Percentiles rank a stretch among this genome's conserved stretches.
Evolutionary conservation across 2,329 filamentous ascomycete genomes (phyloP).

Genomic region (Colletotrichum higginsianum): DNA sequence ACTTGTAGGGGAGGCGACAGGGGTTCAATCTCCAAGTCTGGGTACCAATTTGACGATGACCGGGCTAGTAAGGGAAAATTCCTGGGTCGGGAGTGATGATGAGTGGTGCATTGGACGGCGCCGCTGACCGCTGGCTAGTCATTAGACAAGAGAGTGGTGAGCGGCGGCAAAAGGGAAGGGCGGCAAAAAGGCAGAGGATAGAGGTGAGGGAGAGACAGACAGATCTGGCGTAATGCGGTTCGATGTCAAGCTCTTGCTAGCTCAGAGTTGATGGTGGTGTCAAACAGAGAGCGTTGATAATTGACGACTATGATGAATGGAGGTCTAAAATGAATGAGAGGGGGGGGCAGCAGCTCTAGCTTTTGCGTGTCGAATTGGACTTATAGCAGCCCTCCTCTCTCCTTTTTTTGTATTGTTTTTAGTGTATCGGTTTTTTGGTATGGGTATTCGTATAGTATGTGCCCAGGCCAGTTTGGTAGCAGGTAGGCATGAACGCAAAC

Average conservation of each 20-base stretch:
- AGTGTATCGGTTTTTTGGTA: background rate
- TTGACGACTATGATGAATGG: background rate
- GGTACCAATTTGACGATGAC: constrained; percentile 36
- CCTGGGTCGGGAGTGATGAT: constrained; percentile 10
- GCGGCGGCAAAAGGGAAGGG: background rate
- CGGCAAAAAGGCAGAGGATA: background rate
- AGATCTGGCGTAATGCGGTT: background rate
- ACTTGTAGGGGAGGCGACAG: constrained; percentile 32
- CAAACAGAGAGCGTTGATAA: no score
- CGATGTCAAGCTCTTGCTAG: background rate
- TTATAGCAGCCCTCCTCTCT: background rate
- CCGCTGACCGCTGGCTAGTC: constrained; percentile 26
- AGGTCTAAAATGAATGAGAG: constrained; percentile 5
- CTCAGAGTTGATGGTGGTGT: background rate
- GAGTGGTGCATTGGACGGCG: constrained; percentile 22
- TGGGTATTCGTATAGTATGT: background rate
- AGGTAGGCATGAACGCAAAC: background rate
- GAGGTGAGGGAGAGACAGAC: background rate
- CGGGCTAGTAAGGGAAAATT: constrained; percentile 35
- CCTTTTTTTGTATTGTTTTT: background rate
- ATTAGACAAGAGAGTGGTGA: background rate
- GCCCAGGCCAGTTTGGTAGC: background rate
- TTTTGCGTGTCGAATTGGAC: no score
- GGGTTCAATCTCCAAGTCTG: constrained; percentile 37
- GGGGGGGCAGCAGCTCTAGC: background rate